Conservation (phyloP, 1,284 basidiomycete genomes). For the Entoloma clypeatum region DNA sequence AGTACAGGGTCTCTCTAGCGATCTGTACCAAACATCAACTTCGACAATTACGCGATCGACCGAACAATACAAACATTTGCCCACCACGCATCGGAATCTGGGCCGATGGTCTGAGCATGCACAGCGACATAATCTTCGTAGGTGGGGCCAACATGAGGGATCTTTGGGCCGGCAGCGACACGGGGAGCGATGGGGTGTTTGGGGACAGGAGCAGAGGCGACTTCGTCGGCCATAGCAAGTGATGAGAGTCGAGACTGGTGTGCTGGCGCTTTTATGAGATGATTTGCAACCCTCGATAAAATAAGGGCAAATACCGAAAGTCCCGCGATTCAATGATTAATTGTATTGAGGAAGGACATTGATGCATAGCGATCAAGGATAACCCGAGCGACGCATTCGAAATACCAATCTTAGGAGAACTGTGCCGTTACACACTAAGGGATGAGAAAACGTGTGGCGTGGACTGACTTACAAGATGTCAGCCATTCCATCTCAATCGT, state of each 20-base stretch:
- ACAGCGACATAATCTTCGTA: constrained; percentile 65
- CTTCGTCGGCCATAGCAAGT: constrained; percentile 21
- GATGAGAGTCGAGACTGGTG: neutral
- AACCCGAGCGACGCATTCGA: too few relatives aligned
- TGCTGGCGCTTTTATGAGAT: too few relatives aligned
- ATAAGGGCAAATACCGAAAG: too few relatives aligned
- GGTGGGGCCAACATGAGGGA: constrained; percentile 74
- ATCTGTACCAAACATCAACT: constrained; percentile 42
- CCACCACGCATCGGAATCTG: constrained; percentile 85
- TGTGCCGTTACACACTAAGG: too few relatives aligned
- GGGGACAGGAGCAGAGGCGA: constrained; percentile 22
- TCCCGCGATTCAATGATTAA: too few relatives aligned
- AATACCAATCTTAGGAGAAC: too few relatives aligned
- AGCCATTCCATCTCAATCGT: too few relatives aligned
- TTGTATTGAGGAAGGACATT: too few relatives aligned
- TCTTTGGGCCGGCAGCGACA: constrained; percentile 53
- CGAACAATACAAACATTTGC: constrained; percentile 65
- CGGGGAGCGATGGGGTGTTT: constrained; percentile 68
- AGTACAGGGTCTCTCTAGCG: constrained; percentile 80
- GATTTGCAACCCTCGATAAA: neutral
- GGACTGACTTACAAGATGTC: too few relatives aligned
- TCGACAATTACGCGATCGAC: constrained; percentile 2
- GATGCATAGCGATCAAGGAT: too few relatives aligned
- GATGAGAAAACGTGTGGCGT: too few relatives aligned
- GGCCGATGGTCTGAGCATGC: constrained; percentile 72